A percentile compares a stretch with the other conserved stretches of the same genome.
phyloP scores from a whole-genome alignment of 1,139 yeast species.

The Hanseniaspora gamundiae region DNA sequence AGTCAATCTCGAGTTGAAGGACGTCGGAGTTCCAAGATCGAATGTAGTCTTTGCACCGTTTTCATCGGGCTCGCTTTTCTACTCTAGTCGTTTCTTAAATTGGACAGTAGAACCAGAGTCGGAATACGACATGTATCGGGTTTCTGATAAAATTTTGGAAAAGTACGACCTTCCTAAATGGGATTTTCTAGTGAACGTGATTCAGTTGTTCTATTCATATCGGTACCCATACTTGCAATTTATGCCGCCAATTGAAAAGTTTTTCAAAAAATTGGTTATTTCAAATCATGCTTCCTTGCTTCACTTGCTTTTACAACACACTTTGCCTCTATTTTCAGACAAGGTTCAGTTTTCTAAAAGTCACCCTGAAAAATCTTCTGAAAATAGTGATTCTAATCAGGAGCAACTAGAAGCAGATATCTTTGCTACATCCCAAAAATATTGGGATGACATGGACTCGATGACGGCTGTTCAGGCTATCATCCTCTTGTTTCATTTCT shows the following conservation, averaged over 20 bases:
- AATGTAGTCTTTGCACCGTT: neutral
- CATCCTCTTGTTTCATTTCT: constrained; percentile 17
- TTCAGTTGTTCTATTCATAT: constrained; percentile 5
- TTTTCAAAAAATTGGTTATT: constrained; percentile 6
- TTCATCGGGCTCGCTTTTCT: neutral
- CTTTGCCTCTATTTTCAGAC: constrained; percentile 24
- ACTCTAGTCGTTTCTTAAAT: neutral
- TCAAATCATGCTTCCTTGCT: constrained; percentile 31
- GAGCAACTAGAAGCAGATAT: neutral
- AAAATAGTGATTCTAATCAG: neutral
- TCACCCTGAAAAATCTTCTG: neutral
- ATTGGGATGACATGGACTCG: constrained; percentile 27
- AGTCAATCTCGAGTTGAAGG: no score
- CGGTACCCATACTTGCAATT: constrained; percentile 7
- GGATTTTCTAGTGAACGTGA: neutral
- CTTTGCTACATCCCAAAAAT: constrained; percentile 23
- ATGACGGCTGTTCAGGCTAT: constrained; percentile 20
- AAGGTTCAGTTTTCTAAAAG: neutral
- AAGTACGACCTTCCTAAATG: constrained; percentile 12
- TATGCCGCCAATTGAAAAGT: constrained; percentile 3
- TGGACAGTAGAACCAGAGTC: neutral
- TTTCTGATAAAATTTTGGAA: constrained; percentile 6
- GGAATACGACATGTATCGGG: neutral
- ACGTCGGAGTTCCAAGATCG: neutral
- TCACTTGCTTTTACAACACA: constrained; percentile 36